Evolutionary conservation across 2,329 filamentous ascomycete species (phyloP).

Genomic region (Ophiostoma ulmi): DNA sequence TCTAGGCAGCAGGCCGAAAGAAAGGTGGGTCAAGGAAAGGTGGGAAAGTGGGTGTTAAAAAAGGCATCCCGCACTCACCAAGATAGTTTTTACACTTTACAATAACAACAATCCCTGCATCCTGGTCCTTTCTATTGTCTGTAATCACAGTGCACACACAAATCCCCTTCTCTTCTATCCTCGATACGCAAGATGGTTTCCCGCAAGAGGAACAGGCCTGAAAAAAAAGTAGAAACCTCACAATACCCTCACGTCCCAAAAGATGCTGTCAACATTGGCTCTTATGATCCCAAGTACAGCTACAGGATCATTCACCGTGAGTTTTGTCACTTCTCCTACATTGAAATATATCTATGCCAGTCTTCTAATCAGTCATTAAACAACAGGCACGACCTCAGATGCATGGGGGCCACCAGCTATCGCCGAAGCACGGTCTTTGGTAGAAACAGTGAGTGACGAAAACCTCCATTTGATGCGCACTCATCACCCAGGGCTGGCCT

Average conservation of each 20-base stretch:
- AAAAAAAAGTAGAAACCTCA: too few relatives aligned
- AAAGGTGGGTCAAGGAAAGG: too few relatives aligned
- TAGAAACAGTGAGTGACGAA: neutral
- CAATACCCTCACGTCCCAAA: neutral
- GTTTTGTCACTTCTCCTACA: neutral
- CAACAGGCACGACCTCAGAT: neutral
- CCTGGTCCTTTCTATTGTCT: too few relatives aligned
- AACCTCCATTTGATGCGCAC: neutral
- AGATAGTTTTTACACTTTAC: too few relatives aligned
- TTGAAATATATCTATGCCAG: neutral
- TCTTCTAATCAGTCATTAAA: neutral
- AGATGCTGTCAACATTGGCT: neutral
- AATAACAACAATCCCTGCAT: too few relatives aligned
- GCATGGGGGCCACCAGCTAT: neutral
- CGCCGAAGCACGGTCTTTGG: neutral
- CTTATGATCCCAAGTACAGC: neutral
- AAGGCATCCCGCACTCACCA: too few relatives aligned
- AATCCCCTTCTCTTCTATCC: too few relatives aligned
- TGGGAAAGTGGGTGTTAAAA: too few relatives aligned
- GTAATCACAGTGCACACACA: too few relatives aligned
- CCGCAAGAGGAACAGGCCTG: too few relatives aligned
- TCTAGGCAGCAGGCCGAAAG: too few relatives aligned
- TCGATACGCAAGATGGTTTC: too few relatives aligned
- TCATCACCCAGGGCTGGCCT: neutral
- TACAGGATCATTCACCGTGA: neutral